Conservation (phyloP, 2,329 filamentous ascomycete species). For the Curvularia hawaiiensis region DNA sequence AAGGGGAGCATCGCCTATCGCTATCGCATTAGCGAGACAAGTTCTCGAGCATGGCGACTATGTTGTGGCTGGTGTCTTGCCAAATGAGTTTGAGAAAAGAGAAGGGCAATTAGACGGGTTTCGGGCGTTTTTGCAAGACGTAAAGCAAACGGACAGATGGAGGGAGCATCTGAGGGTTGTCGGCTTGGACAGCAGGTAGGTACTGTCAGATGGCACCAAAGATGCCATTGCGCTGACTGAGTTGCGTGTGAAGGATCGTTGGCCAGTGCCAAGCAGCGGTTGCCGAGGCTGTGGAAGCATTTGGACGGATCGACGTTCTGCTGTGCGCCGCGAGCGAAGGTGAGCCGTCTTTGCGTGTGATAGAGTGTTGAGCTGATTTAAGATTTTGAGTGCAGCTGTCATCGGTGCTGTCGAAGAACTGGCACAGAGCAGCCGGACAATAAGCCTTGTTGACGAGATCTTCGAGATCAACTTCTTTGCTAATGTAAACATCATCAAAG, state of each 20-base stretch:
- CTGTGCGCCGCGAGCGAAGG: slow-evolving; percentile 89
- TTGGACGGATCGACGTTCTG: slow-evolving; percentile 87
- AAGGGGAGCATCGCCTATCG: slow-evolving; percentile 81
- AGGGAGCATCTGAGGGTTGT: slow-evolving; percentile 73
- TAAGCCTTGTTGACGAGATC: slow-evolving; percentile 83
- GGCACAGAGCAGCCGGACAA: slow-evolving; percentile 71
- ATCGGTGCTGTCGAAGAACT: slow-evolving; percentile 93
- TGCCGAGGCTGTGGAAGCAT: slow-evolving; percentile 82
- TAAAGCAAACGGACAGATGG: slow-evolving; percentile 76
- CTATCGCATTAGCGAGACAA: slow-evolving; percentile 79
- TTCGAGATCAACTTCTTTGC: slow-evolving; percentile 96
- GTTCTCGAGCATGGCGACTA: slow-evolving; percentile 91
- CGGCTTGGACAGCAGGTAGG: slow-evolving; percentile 61
- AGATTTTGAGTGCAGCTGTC: slow-evolving; percentile 61
- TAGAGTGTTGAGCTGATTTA: neutral
- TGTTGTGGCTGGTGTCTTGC: slow-evolving; percentile 81
- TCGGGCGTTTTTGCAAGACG: slow-evolving; percentile 73
- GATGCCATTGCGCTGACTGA: neutral
- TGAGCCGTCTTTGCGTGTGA: slow-evolving; percentile 41
- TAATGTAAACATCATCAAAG: slow-evolving; percentile 94
- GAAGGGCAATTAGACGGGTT: slow-evolving; percentile 75
- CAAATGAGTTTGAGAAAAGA: slow-evolving; percentile 75
- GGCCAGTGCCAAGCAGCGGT: slow-evolving; percentile 82
- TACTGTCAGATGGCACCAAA: slow-evolving; percentile 14
- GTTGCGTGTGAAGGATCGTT: slow-evolving; percentile 54